phyloP scores from a whole-genome alignment of 2,329 filamentous ascomycete genomes.

The Elsinoe arachidis region DNA sequence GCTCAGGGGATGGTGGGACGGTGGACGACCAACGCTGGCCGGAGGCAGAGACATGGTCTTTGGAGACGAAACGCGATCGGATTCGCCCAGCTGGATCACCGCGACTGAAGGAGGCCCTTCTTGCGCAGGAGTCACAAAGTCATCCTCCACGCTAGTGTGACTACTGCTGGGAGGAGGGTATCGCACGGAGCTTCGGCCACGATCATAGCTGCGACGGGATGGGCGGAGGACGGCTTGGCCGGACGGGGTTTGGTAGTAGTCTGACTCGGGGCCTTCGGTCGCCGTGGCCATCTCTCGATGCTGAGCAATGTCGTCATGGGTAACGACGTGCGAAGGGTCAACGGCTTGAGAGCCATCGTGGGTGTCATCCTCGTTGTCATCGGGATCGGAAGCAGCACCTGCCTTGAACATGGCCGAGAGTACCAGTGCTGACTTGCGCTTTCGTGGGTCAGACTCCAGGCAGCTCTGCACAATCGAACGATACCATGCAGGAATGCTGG shows the following conservation, averaged over 20 bases:
- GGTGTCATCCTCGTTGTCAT: not conserved
- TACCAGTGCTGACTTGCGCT: conserved; percentile 62
- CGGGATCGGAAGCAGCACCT: not conserved
- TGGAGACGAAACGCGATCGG: not conserved
- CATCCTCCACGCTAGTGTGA: not conserved
- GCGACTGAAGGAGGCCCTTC: not conserved
- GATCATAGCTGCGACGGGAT: not conserved
- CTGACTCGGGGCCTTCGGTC: not conserved
- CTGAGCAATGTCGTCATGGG: not conserved
- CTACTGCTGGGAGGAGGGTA: not conserved
- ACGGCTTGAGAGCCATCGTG: not conserved
- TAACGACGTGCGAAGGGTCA: not conserved
- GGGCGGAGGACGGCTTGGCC: not conserved
- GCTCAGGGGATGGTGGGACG: not conserved
- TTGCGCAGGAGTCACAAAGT: not conserved
- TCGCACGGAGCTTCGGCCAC: conserved; percentile 1
- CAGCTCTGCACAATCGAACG: conserved; percentile 66
- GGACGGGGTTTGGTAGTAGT: not conserved
- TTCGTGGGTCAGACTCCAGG: conserved; percentile 63
- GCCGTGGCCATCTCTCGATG: not conserved
- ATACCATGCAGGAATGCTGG: conserved; percentile 69
- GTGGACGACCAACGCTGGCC: no score
- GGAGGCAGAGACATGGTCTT: not conserved
- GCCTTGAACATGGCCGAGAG: conserved; percentile 57
- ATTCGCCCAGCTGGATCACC: not conserved